Base-by-base conservation (phyloP, 495 filamentous ascomycete genomes). In the Hypoxylon rickii region DNA sequence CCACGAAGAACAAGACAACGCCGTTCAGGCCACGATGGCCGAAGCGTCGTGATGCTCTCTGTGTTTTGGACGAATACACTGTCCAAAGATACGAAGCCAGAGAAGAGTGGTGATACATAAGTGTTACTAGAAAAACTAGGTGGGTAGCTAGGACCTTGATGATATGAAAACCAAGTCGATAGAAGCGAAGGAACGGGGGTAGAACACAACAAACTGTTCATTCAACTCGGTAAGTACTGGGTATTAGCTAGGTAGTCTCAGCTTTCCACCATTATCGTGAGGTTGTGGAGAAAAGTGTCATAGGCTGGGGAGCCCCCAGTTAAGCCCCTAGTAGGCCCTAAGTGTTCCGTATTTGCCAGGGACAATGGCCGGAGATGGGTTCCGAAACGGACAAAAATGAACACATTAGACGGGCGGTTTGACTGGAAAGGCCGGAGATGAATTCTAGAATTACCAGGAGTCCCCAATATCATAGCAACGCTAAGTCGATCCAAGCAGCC, bases 391-490 rank as follows among this genome's bases (percentile, higher is more conserved):
- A 56, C 31, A 48, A 22, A 51, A 40, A 44, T 48, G 41, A 47
- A 43, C 17, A 38, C 51, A 56, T 26, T 42, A 48, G 32, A 48
- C 47, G 15, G 20, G 45, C 26, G 26, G 13, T 10, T 31, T 47
- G 16, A 29, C 19, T 51, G 17, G 15, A 41, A 17, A 60, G 37
- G 33, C 51, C 57, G 51, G 50, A 61, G 34, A 56, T 52, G 52
- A 62, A 55, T 41, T 56, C 51, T 56, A 56, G 58, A 62, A 56
- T 52, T 55, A 51, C 51, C 47, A 52, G 42, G 56, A 41, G 20
- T 11, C 50, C 40, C 29, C 39, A 44, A 47, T n/a, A 43, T 38
- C 40, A 48, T 40, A 29, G 42, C 37, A 48, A 39, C 58, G 31
- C 29, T 56, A 47, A 5, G 38, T 39, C 44, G 42, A 61, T 21